Base-by-base conservation (phyloP, 106 monocot species). In the Posidonia australis region DNA sequence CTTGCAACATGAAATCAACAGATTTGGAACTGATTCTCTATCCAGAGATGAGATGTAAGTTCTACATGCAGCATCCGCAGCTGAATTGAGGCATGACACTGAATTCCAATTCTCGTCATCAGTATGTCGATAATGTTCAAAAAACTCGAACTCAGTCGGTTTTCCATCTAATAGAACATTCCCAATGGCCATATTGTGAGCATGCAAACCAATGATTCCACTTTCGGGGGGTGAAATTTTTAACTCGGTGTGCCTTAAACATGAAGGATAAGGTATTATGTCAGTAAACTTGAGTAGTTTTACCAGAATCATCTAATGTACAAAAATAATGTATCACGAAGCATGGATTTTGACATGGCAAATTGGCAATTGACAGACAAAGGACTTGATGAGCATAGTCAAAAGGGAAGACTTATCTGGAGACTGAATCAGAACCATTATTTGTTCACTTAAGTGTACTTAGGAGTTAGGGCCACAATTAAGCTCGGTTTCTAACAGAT, bases 21-120 rank as follows among this genome's bases (percentile, higher is more conserved):
- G 69, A 80, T 91, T 98, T n/a, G 98, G 91, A 41, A 63, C 47
- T 54, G 73, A 70, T 74, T 98, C 98, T 69, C 70, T 83, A 45
- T 77, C 79, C 11, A 98, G 78, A 68, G 77, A 84, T 43, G 81
- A 85, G 5, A 77, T 56, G 60, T 98, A 98, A 29, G 42, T 53
- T 63, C 79, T 66, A 51, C 79, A 87, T 28, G 91, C 91, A 70
- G 70, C 73, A 73, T 87, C 87, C 60, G 98, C 87, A 68, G 98
- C 98, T 63, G 85, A 75, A 51, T 71, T 69, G 46, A 61, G 73
- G 68, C 84, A 91, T 55, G 87, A 77, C 6, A 91, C 83, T 18
- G 85, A 85, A 76, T 58, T 63, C 75, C 77, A 91, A 51, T 71
- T 84, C 28, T 73, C 76, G 22, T 85, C 87, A 64, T 76, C 66